Evolutionary conservation across 805 yeast genomes (phyloP).

Genomic region (Hermanozyma aechmeae): DNA sequence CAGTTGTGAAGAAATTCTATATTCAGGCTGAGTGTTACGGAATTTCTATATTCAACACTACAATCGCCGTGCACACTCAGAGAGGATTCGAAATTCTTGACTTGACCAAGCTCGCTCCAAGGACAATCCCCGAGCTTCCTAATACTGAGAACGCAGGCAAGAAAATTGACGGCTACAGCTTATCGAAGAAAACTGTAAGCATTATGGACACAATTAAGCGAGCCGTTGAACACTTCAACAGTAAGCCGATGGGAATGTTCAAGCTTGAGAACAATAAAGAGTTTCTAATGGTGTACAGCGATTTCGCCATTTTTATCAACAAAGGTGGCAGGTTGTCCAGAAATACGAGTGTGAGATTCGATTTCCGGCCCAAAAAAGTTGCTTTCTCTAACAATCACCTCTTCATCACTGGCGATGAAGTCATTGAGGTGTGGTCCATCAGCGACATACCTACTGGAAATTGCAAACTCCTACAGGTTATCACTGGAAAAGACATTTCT

Average conservation of each 20-base stretch:
- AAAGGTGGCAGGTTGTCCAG: constrained; percentile 46
- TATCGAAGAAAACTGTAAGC: no score
- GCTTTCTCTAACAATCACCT: constrained; percentile 25
- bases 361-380: constrained; percentile 27
- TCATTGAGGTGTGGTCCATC: constrained; percentile 60
- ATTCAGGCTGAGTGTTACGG: constrained; percentile 50
- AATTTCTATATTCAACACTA: constrained; percentile 53
- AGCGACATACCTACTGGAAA: constrained; percentile 35
- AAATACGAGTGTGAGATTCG: constrained; percentile 33
- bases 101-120: constrained; percentile 46
- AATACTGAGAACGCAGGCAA: constrained; percentile 7
- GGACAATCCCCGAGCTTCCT: constrained; percentile 48
- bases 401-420: constrained; percentile 49
- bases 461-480: constrained; percentile 52
- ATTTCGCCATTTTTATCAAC: constrained; percentile 59
- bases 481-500: constrained; percentile 58
- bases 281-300: constrained; percentile 58
- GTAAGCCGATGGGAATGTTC: constrained; percentile 55
- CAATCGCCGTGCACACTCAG: constrained; percentile 57
- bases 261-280: constrained; percentile 45
- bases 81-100: constrained; percentile 61
- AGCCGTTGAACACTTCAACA: constrained; percentile 24
- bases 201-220: constrained; percentile 35
- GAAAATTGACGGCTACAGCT: constrained; percentile 22
- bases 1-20: constrained; percentile 35